These are phyloP conservation scores for Leishmania major DNA, from an alignment of 208 protist species.

Conservation along the genomic window DNA sequence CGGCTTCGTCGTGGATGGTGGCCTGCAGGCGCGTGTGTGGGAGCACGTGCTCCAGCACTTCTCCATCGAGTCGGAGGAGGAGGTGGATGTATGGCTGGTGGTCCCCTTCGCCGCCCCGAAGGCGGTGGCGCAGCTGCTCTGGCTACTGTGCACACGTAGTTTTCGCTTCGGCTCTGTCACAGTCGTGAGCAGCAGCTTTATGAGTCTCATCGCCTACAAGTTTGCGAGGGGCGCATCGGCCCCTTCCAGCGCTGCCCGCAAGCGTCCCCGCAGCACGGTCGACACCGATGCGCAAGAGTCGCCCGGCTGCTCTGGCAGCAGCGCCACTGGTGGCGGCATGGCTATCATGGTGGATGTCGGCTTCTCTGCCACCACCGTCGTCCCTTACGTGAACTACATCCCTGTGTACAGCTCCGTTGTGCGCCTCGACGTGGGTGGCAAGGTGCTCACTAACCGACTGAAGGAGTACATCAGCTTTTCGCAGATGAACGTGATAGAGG, in stretches of 20 bases:
- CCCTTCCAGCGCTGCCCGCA: slow-evolving; percentile 5
- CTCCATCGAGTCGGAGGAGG: slow-evolving; percentile 58
- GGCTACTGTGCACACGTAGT: slow-evolving; percentile 54
- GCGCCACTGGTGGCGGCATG: not conserved
- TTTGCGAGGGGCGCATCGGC: slow-evolving; percentile 2
- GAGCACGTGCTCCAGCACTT: slow-evolving; percentile 78
- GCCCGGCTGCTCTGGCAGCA: not conserved
- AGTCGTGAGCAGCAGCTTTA: slow-evolving; percentile 65
- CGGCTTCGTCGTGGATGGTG: slow-evolving; percentile 76
- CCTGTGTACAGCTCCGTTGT: slow-evolving; percentile 65
- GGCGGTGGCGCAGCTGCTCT: slow-evolving; percentile 48
- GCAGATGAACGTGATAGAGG: slow-evolving; percentile 80
- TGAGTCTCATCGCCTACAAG: slow-evolving; percentile 50
- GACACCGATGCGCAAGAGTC: not conserved
- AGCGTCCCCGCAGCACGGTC: slow-evolving; percentile 5
- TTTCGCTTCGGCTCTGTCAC: slow-evolving; percentile 75
- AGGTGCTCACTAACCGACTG: slow-evolving; percentile 79
- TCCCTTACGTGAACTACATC: slow-evolving; percentile 75
- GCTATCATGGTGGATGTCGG: slow-evolving; percentile 76
- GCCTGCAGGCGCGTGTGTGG: slow-evolving; percentile 74
- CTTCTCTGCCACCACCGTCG: slow-evolving; percentile 73
- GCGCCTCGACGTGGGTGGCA: slow-evolving; percentile 76
- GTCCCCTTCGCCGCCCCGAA: slow-evolving; percentile 67
- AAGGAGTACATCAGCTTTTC: slow-evolving; percentile 80
- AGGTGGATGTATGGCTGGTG: slow-evolving; percentile 73